These are phyloP conservation scores for Chaetomidium leptoderma DNA, from an alignment of 495 filamentous ascomycete genomes.

Conservation along the genomic window DNA sequence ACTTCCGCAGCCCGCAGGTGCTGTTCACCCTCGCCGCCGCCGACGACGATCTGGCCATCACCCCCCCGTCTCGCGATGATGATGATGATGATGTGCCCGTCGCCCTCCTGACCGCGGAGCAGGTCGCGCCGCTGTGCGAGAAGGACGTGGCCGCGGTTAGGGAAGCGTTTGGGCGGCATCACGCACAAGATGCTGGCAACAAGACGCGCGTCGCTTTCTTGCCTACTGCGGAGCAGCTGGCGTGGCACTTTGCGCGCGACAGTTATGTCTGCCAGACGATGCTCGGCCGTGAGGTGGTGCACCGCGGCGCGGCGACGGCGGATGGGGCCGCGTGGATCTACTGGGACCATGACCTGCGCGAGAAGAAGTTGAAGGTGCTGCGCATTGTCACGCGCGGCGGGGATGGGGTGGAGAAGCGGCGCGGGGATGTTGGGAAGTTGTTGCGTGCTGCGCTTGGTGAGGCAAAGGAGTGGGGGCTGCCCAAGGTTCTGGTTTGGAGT, in stretches of 20 bases:
- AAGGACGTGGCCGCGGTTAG: slow-evolving; percentile 7
- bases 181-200: not conserved
- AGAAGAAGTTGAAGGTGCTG: slow-evolving; percentile 23
- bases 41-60: not conserved
- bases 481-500: slow-evolving; percentile 21
- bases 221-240: slow-evolving; percentile 12
- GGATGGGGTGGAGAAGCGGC: not conserved
- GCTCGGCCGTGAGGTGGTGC: slow-evolving; percentile 9
- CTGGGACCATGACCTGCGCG: slow-evolving; percentile 25
- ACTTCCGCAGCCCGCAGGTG: slow-evolving; percentile 19
- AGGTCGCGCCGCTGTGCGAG: slow-evolving; percentile 5
- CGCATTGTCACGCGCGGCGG: slow-evolving; percentile 3
- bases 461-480: slow-evolving; percentile 19
- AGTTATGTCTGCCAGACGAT: slow-evolving; percentile 15
- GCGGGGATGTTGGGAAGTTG: slow-evolving; percentile 6
- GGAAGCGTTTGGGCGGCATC: not conserved
- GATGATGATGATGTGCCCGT: not conserved
- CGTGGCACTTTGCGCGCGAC: slow-evolving; percentile 22
- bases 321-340: slow-evolving; percentile 10
- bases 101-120: not conserved
- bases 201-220: slow-evolving; percentile 17
- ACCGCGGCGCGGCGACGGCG: slow-evolving; percentile 17
- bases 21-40: not conserved
- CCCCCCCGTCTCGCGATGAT: not conserved
- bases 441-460: slow-evolving; percentile 17